Evolutionary conservation across 192 early-diverging fungal genomes (phyloP).

Genomic region (Backusella mclennaniae): DNA sequence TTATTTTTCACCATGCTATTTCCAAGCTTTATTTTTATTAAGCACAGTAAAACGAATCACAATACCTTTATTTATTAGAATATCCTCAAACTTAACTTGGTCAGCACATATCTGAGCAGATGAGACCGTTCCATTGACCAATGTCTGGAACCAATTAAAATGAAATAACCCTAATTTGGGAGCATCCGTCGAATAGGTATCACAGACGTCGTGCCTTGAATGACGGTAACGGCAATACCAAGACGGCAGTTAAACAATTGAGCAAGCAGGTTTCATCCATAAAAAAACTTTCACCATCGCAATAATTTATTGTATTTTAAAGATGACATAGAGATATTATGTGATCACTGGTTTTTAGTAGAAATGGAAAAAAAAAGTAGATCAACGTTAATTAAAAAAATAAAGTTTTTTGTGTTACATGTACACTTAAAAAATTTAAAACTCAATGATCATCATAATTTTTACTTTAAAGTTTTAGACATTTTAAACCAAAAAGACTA

Average conservation of each 20-base stretch:
- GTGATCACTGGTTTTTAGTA: conserved; percentile 23
- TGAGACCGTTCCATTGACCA: conserved; percentile 9
- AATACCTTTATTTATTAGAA: conserved; percentile 12
- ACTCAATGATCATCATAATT: not conserved
- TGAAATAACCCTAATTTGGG: conserved; percentile 18
- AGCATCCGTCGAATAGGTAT: conserved; percentile 40
- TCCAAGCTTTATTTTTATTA: not conserved
- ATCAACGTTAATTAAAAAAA: not conserved
- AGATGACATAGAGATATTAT: conserved; percentile 39
- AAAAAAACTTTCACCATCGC: conserved; percentile 37
- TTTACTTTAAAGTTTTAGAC: conserved; percentile 14
- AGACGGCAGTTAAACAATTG: not conserved
- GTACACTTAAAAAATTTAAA: too few species aligned
- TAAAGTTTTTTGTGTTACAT: not conserved
- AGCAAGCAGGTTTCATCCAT: not conserved
- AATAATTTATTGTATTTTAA: conserved; percentile 7
- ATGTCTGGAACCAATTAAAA: conserved; percentile 38
- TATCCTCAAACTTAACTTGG: conserved; percentile 14
- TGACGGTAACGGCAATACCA: not conserved
- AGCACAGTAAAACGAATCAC: not conserved
- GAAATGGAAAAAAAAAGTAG: not conserved
- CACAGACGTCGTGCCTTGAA: conserved; percentile 41
- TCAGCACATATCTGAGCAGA: conserved; percentile 18
- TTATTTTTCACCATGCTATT: not conserved
- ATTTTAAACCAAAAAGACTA: conserved; percentile 39